Evolutionary conservation across 163 green algal species (phyloP), one percentile per base, ranked within the genome.

Genomic region (Scenedesmus sp.): DNA sequence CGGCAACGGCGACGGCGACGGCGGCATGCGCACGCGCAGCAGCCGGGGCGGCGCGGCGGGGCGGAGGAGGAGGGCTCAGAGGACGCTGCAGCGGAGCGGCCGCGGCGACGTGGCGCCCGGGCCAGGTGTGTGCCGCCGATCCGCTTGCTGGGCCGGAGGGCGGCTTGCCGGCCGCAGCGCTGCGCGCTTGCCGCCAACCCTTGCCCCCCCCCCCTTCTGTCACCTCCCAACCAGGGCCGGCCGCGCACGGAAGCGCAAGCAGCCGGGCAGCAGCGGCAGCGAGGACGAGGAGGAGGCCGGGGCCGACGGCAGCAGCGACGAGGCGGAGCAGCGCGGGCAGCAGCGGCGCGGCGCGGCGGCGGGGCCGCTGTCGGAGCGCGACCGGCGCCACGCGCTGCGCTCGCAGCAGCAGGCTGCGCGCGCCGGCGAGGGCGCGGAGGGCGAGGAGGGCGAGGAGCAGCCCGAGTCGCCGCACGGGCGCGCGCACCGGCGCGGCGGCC

Each of bases 161-260:
- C n/a, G n/a, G n/a, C n/a, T n/a, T n/a, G n/a, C n/a, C n/a, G n/a
- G n/a, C n/a, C n/a, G n/a, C n/a, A n/a, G n/a, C n/a, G n/a, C n/a
- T n/a, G n/a, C n/a, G n/a, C n/a, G n/a, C n/a, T n/a, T n/a, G n/a
- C n/a, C n/a, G n/a, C n/a, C n/a, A n/a, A n/a, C n/a, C n/a, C n/a
- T n/a, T n/a, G n/a, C n/a, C n/a, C n/a, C n/a, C n/a, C n/a, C n/a
- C n/a, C n/a, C n/a, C n/a, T n/a, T n/a, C n/a, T n/a, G n/a, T n/a
- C n/a, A n/a, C n/a, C n/a, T n/a, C n/a, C n/a, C n/a, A n/a, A n/a
- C n/a, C n/a, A n/a, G n/a, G n/a, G n/a, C n/a, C n/a, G n/a, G n/a
- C n/a, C n/a, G n/a, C n/a, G n/a, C n/a, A n/a, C n/a, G n/a, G 63
- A 50, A 80, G 64, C 70, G 82, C 69, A 75, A 79, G 29, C 77